phyloP scores from a whole-genome alignment of 2,329 filamentous ascomycete species.

The Penicillium sp. region DNA sequence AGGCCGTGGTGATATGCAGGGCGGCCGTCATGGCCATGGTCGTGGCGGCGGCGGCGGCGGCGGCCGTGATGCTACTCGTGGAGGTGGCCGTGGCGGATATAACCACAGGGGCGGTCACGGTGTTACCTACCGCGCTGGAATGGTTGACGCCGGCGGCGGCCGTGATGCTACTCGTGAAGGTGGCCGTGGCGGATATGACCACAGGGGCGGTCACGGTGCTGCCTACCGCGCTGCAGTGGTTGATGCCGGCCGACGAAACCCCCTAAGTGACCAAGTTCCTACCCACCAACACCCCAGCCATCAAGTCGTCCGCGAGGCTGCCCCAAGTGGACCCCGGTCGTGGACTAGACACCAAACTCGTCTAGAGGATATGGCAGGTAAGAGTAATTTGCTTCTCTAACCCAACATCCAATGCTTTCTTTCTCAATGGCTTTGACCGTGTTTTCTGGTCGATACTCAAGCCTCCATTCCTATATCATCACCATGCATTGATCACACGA shows the following conservation, averaged over 20 bases:
- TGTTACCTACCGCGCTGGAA: neutral
- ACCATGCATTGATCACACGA: neutral
- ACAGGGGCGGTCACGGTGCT: neutral
- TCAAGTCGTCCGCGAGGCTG: neutral
- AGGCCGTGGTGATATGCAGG: neutral
- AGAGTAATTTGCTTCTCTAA: neutral
- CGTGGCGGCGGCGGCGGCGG: neutral
- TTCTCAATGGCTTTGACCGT: neutral
- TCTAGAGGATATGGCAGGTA: neutral
- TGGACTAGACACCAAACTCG: neutral
- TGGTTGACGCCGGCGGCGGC: neutral
- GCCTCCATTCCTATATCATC: neutral
- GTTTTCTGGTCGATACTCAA: neutral
- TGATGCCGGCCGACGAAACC: neutral
- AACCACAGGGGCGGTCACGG: neutral
- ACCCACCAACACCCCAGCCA: neutral
- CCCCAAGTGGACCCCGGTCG: neutral
- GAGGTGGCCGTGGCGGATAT: neutral
- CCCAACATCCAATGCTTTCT: neutral
- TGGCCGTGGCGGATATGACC: neutral
- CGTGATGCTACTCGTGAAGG: neutral
- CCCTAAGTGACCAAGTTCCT: rapidly evolving
- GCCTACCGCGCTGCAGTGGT: neutral
- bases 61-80: neutral
- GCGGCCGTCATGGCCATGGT: neutral